Percentiles rank a stretch among this genome's conserved stretches.
Conservation (phyloP, 345 rosid species). For the Hibiscus tridactylites region DNA sequence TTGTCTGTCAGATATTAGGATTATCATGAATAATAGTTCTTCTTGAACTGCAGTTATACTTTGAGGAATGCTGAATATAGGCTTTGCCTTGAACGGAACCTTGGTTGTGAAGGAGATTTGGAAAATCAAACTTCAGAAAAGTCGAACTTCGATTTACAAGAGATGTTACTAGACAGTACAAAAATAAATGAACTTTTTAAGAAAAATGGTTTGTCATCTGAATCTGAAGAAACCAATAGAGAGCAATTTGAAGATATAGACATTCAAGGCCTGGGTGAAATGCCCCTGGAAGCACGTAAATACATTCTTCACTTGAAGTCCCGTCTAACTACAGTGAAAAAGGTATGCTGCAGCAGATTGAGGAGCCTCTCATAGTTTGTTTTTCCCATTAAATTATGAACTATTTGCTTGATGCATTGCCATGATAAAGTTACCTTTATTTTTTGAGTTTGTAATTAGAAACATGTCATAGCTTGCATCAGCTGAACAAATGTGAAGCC, state of each 20-base stretch:
- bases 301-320: slow-evolving; percentile 68
- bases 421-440: background rate
- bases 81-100: slow-evolving; percentile 83
- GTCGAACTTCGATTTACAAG: slow-evolving; percentile 36
- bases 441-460: background rate
- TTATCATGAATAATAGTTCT: slow-evolving; percentile 11
- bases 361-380: background rate
- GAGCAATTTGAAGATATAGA: slow-evolving; percentile 28
- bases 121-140: slow-evolving; percentile 32
- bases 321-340: slow-evolving; percentile 58
- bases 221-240: slow-evolving; percentile 21
- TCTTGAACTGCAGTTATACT: slow-evolving; percentile 50
- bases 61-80: slow-evolving; percentile 85
- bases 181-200: slow-evolving; percentile 21
- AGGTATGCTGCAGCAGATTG: slow-evolving; percentile 31
- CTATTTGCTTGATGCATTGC: background rate
- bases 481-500: background rate
- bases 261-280: slow-evolving; percentile 46
- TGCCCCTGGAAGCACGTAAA: slow-evolving; percentile 62
- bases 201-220: slow-evolving; percentile 25
- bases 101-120: slow-evolving; percentile 41
- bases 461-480: background rate
- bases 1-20: background rate
- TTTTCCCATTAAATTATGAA: background rate
- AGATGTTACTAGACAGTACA: slow-evolving; percentile 23